Evolutionary conservation across 2,329 filamentous ascomycete genomes (phyloP), one percentile per base, ranked within the genome.

Genomic region (Mycosphaerella sp.): DNA sequence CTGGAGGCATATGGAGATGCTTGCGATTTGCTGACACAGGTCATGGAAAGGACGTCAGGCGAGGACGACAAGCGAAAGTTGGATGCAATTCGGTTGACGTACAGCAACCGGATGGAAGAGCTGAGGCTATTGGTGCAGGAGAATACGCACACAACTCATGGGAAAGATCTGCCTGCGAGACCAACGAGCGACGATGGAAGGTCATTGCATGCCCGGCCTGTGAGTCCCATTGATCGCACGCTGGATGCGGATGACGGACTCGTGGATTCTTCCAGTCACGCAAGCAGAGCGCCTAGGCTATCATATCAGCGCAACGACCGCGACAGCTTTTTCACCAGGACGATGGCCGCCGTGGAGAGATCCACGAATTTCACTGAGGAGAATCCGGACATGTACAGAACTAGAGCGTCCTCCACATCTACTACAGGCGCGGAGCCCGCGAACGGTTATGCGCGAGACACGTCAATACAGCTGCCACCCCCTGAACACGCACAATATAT

Each of bases 1-100:
- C 84, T 94, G 66, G 82, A 89, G 63, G 89, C 91, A 12, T 98
- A 98, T 67, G 77, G 80, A 9, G 93, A 98, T 70, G 93, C 94
- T 3, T 98, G 93, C 66, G 80, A 84, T 49, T 75, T 98, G 53
- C 73, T 98, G 49, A 85, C 91, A 60, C 84, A 94, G 63, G 93
- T 98, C 4, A 86, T 98, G 73, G 74, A 84, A 51, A 82, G 87
- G 62, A 96, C 89, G 52, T 84, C 84, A 9, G 88, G 85, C 6
- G 84, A 90, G 30, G 89, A 95, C 47, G 93, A 98, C 64, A 84
- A 85, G 68, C 85, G 82, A 59, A 97, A 97, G 69, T 76, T 98
- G 18, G 89, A 96, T 65, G 87, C 89, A 44, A 97, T 98, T 73
- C 84, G 88, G 64, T 82, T 85, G 58, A 96, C 91, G 1, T 98